phyloP scores from a whole-genome alignment of 2,329 filamentous ascomycete genomes.

The Stagonosporopsis cucurbitacearum region DNA sequence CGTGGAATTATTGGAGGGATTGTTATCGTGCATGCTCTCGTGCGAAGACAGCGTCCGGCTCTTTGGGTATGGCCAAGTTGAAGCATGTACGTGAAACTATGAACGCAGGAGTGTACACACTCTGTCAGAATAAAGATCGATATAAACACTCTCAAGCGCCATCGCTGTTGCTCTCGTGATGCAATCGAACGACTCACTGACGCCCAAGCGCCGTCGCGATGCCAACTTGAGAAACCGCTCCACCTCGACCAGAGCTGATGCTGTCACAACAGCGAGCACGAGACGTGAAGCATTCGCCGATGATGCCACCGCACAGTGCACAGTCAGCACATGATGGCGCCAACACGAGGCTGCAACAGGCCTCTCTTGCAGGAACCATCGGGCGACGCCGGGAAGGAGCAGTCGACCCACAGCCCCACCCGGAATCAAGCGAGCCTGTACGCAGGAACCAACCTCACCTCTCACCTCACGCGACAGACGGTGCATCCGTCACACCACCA shows the following conservation, averaged over 20 bases:
- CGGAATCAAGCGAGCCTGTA: conserved; percentile 4
- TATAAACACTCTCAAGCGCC: no score
- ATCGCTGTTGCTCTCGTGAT: no score
- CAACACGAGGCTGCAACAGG: background rate
- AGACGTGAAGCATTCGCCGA: background rate
- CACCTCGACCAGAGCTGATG: background rate
- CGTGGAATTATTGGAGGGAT: no score
- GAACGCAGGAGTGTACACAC: no score
- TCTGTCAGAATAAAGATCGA: no score
- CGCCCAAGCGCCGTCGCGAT: background rate
- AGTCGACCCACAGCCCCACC: conserved; percentile 11
- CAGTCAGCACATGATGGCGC: conserved; percentile 9
- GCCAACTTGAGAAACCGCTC: background rate
- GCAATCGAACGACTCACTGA: no score
- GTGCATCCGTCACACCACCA: conserved; percentile 10
- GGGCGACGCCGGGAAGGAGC: conserved; percentile 7
- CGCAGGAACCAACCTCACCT: conserved; percentile 1
- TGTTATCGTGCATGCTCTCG: no score
- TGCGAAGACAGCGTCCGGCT: no score
- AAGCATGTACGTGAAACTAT: no score
- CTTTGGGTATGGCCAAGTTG: no score
- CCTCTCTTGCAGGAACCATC: background rate
- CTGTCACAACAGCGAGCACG: background rate
- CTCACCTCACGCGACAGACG: conserved; percentile 12
- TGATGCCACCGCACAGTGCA: conserved; percentile 8